Base-by-base conservation (phyloP, 2,329 filamentous ascomycete genomes). In the Stenocarpella maydis region DNA sequence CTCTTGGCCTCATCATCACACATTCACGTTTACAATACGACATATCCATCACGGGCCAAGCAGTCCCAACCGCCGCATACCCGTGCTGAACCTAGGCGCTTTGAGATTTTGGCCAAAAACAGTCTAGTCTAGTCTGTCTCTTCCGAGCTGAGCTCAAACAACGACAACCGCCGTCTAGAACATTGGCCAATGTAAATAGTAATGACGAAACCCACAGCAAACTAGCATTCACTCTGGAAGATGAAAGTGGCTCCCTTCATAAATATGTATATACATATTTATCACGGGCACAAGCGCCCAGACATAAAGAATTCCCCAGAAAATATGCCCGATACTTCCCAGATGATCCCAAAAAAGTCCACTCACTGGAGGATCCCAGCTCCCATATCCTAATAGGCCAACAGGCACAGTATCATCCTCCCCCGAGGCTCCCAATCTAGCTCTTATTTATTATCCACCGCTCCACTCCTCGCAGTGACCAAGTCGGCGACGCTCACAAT, bases 391-490 rank as follows among this genome's bases (percentile, higher is more conserved):
- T 37, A 39, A 37, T 12, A 37, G 34, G 34, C 34, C 34, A 37
- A 37, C 10, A n/a, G 34, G 34, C 34, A 7, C 5, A 9, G 9
- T 12, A 8, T 2, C 34, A 37, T n/a, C n/a, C 34, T 2, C 34
- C 34, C 31, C 31, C 52, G 19, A 52, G 31, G 15, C 58, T 61
- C 43, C 26, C 58, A 47, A 34, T 63, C 55, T 47, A 47, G 58
- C 41, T 37, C 41, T 49, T 49, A 14, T 47, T 47, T 24, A 12
- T 19, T 31, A 63, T 49, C 58, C 43, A 63, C 63, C 63, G 52
- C 47, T 52, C 63, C 50, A 65, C 63, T 41, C 63, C 63, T 55
- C 63, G 63, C 63, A 45, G 39, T 19, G 21, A 65, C 63, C 50
- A 55, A 39, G 50, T 55, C 63, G 31, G 34, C 63, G 12, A 65